Percentiles rank a stretch among this genome's conserved stretches.
phyloP scores from a whole-genome alignment of 1,284 basidiomycete species.

The Veloboletus limbatus region DNA sequence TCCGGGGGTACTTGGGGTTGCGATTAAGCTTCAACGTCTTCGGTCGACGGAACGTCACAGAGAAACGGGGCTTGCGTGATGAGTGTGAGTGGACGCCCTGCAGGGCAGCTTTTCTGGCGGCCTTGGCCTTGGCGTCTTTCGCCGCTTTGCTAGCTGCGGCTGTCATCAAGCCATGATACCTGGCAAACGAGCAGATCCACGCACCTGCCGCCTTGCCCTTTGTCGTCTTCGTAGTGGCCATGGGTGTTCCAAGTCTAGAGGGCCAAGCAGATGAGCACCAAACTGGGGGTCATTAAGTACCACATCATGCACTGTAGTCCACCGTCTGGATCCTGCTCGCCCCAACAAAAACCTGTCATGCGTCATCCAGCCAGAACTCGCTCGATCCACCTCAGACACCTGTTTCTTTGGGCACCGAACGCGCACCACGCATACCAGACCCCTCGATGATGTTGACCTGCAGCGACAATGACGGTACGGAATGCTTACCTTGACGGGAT shows the following conservation, averaged over 20 bases:
- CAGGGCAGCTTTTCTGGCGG: conserved; percentile 95
- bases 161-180: background rate
- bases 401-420: background rate
- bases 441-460: too few relatives aligned
- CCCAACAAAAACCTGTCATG: too few relatives aligned
- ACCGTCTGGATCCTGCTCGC: too few relatives aligned
- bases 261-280: conserved; percentile 5
- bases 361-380: conserved; percentile 18
- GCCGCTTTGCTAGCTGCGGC: conserved; percentile 21
- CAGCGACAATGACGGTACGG: background rate
- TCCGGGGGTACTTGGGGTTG: conserved; percentile 88
- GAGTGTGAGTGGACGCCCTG: conserved; percentile 80
- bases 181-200: conserved; percentile 18
- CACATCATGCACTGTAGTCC: too few relatives aligned
- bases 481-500: conserved; percentile 30
- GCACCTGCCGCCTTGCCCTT: conserved; percentile 60
- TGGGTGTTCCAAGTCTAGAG: conserved; percentile 29
- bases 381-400: conserved; percentile 19
- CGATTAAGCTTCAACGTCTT: conserved; percentile 90
- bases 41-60: conserved; percentile 94
- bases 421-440: background rate
- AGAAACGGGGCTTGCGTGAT: conserved; percentile 81
- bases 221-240: conserved; percentile 62
- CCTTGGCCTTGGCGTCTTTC: conserved; percentile 82
- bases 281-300: too few relatives aligned